A percentile compares a stretch with the other conserved stretches of the same genome.
These are phyloP conservation scores for Erythrobasidium hasegawianum DNA, from an alignment of 1,284 basidiomycete species.

Conservation along the genomic window DNA sequence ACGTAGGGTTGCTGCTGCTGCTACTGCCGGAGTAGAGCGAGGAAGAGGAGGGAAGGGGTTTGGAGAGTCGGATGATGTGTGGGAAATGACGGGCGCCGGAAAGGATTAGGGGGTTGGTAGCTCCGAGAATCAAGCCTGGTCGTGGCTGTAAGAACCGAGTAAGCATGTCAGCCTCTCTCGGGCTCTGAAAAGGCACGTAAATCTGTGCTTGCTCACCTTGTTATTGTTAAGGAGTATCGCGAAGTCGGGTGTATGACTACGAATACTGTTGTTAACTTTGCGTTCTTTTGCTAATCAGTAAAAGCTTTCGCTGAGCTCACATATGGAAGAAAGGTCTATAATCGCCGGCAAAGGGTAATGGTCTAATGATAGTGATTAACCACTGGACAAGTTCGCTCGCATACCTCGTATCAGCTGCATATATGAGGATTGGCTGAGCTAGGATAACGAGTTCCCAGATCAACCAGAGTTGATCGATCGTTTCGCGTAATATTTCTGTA, in stretches of 20 bases:
- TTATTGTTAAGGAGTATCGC: constrained; percentile 45
- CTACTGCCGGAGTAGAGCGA: background rate
- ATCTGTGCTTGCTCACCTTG: constrained; percentile 24
- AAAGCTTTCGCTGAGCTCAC: background rate
- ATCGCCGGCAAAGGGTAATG: constrained; percentile 50
- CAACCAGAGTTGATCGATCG: constrained; percentile 58
- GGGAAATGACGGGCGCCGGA: constrained; percentile 88
- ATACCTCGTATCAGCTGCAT: constrained; percentile 70
- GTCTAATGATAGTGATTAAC: constrained; percentile 63
- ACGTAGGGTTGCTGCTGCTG: background rate
- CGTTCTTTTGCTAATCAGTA: background rate
- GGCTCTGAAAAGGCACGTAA: too few relatives aligned
- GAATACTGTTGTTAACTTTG: too few relatives aligned
- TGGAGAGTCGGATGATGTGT: constrained; percentile 58
- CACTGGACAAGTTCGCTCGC: constrained; percentile 80
- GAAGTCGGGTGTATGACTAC: constrained; percentile 49
- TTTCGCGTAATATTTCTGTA: constrained; percentile 64
- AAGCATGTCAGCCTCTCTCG: background rate
- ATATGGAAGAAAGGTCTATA: constrained; percentile 48
- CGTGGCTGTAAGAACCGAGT: constrained; percentile 60
- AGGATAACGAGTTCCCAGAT: constrained; percentile 88
- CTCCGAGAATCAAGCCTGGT: constrained; percentile 76
- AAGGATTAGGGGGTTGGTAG: constrained; percentile 92
- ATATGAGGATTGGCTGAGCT: constrained; percentile 82
- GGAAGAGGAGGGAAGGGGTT: constrained; percentile 4